A percentile compares a stretch with the other conserved stretches of the same genome.
phyloP scores from a whole-genome alignment of 2,329 filamentous ascomycete species.

The Tolypocladium album region DNA sequence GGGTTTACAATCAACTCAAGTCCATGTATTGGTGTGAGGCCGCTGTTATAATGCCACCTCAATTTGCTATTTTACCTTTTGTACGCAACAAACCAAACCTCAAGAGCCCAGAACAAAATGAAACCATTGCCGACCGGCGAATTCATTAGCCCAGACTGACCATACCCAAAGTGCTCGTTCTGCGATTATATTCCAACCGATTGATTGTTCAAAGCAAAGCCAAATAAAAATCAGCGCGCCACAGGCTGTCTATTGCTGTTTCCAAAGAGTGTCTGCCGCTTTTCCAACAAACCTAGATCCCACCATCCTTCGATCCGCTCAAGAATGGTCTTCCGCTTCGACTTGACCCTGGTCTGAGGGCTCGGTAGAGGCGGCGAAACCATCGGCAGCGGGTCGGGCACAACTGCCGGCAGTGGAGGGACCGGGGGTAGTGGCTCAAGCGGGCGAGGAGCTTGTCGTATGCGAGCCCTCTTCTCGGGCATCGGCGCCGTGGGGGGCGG shows the following conservation, averaged over 20 bases:
- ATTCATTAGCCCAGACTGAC: background rate
- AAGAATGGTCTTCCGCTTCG: conserved; percentile 35
- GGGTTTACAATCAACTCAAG: background rate
- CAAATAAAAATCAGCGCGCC: conserved; percentile 2
- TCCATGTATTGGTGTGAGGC: background rate
- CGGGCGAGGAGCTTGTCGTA: conserved; percentile 13
- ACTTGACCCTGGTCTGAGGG: conserved; percentile 13
- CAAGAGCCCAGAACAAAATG: too few species aligned
- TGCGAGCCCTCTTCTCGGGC: conserved; percentile 10
- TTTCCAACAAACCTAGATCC: conserved; percentile 39
- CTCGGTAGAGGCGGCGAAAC: conserved; percentile 3
- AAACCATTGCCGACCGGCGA: background rate
- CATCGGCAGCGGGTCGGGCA: conserved; percentile 1
- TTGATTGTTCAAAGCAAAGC: background rate
- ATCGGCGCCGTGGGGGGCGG: conserved; percentile 25
- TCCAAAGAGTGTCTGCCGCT: conserved; percentile 25
- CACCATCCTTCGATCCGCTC: conserved; percentile 42
- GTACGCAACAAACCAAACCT: background rate
- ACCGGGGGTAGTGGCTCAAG: conserved; percentile 18
- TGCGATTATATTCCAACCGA: background rate
- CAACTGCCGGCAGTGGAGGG: conserved; percentile 12
- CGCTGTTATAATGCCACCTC: background rate
- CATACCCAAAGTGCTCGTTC: background rate
- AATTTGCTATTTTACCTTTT: background rate
- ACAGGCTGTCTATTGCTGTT: conserved; percentile 3